Conservation (phyloP, 129 eudicot species). For the Artemisia tridentata region DNA sequence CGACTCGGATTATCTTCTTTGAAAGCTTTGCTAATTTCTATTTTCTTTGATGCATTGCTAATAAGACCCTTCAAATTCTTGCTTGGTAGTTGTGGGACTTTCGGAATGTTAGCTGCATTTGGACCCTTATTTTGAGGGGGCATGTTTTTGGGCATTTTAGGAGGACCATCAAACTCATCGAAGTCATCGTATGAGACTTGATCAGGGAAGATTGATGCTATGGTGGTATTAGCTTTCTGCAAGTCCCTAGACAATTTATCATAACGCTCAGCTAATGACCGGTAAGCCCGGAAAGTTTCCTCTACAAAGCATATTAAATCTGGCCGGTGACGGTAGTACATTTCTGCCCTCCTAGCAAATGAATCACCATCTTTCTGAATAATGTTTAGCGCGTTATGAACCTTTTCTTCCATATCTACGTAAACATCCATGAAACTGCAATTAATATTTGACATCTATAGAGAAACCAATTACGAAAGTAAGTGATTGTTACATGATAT, state of each 20-base stretch:
- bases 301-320: conserved; percentile 71
- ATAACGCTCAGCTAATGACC: conserved; percentile 76
- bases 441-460: neutral
- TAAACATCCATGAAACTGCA: neutral
- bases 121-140: conserved; percentile 24
- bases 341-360: conserved; percentile 83
- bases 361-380: conserved; percentile 87
- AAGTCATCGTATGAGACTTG: conserved; percentile 57
- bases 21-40: conserved; percentile 24
- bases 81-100: conserved; percentile 54
- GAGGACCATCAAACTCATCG: conserved; percentile 58
- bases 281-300: conserved; percentile 62
- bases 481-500: neutral
- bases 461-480: neutral
- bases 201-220: conserved; percentile 79
- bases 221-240: conserved; percentile 84
- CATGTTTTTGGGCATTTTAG: conserved; percentile 24
- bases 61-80: conserved; percentile 49
- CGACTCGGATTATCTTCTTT: conserved; percentile 25
- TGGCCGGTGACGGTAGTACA: conserved; percentile 86
- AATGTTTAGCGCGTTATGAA: conserved; percentile 56
- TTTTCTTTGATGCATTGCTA: conserved; percentile 41
- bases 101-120: conserved; percentile 44
- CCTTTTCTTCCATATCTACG: conserved; percentile 92
- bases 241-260: conserved; percentile 69